These are phyloP conservation scores for Ustilago shanxiensis DNA, from an alignment of 1,284 basidiomycete genomes.

Conservation along the genomic window DNA sequence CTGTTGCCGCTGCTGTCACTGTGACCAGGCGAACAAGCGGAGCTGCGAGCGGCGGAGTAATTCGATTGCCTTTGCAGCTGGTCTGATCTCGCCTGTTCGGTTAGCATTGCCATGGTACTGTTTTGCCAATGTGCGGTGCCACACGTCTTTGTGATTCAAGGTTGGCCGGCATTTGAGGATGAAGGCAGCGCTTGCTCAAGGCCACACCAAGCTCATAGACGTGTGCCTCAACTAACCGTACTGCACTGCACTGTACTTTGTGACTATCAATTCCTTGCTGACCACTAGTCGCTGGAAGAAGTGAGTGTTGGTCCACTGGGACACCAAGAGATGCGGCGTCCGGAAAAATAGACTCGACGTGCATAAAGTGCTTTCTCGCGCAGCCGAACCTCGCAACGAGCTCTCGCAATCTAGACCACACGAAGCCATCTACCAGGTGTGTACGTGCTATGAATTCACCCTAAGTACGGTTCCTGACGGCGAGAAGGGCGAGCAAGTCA, in stretches of 20 bases:
- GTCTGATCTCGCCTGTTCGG: no score
- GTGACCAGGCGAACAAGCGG: conserved; percentile 4
- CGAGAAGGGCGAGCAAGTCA: no score
- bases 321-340: conserved; percentile 7
- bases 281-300: no score
- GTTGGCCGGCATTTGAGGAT: background rate
- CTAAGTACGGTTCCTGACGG: no score
- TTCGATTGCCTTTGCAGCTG: conserved; percentile 28
- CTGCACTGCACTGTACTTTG: no score
- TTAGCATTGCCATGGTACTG: no score
- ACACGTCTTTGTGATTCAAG: background rate
- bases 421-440: no score
- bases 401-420: background rate
- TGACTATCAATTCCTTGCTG: no score
- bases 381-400: conserved; percentile 20
- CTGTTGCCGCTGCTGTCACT: background rate
- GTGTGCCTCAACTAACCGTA: no score
- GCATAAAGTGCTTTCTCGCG: conserved; percentile 7
- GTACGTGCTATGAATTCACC: no score
- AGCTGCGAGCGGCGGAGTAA: conserved; percentile 45
- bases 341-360: conserved; percentile 38
- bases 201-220: no score
- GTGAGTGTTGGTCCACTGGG: no score
- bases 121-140: background rate
- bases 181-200: background rate